Evolutionary conservation across 768 basidiomycete genomes (phyloP), one percentile per base, ranked within the genome.

Genomic region (Tulasnella sp.): DNA sequence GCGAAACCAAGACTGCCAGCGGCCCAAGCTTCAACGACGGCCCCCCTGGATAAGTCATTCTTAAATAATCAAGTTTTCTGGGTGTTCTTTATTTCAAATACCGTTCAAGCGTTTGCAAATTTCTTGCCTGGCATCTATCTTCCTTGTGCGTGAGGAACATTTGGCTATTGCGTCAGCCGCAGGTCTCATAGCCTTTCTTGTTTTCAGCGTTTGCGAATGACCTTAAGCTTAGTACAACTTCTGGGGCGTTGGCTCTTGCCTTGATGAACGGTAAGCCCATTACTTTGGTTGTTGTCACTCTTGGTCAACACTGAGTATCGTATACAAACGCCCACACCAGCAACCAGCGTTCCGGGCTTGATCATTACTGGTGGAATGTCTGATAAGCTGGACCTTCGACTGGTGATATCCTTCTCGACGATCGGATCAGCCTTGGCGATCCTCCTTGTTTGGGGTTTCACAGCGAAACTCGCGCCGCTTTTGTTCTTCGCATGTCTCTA

Each of bases 241-340:
- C 77, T 11, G 77, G 77, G 13, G 46, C 77, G 9, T 20, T 77
- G 42, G 67, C 42, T 26, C 29, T 77, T 7, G 77, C 77, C 9
- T 42, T 77, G 70, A 77, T 77, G 77, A 77, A 77, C 55, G 77
- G 77, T 77, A 72, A 32, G 46, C 40, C 35, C 35, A 35, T 35
- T 35, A 5, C 2, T 35, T 20, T 44, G 10, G 15, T 44, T 15
- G 2, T 72, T 40, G 18, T 44, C 29, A 1, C 61, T 39, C 5
- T 77, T 6, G 0, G 3, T 67, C 26, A 6, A 11, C 26, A 4
- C 9, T 11, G 16, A 3, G n/a, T 40, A 48, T 40, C 42, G n/a
- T 15, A 57, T 29, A n/a, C 20, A 5, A n/a, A 35, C 4, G 18
- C 57, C 2, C 10, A 3, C n/a, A 13, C n/a, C 57, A 77, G 77